A percentile compares a stretch with the other conserved stretches of the same genome.
These are phyloP conservation scores for Sporisorium exsertum DNA, from an alignment of 1,284 basidiomycete genomes.

Conservation along the genomic window DNA sequence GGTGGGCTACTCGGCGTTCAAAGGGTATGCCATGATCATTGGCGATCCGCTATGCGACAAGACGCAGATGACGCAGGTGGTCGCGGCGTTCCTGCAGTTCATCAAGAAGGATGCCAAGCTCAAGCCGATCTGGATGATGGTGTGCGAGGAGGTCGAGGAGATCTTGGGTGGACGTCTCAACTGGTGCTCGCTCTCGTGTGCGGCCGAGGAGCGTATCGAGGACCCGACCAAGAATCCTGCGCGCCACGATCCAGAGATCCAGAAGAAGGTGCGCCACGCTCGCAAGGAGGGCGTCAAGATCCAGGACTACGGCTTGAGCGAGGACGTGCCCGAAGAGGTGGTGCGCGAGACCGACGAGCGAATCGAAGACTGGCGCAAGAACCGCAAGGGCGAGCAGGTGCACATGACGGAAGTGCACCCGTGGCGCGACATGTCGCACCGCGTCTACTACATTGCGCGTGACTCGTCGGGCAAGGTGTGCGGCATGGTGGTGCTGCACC, in stretches of 20 bases:
- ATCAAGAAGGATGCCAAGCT: constrained; percentile 70
- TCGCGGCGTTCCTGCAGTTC: constrained; percentile 71
- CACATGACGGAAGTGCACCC: constrained; percentile 74
- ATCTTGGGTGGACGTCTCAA: constrained; percentile 72
- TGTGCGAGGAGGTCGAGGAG: constrained; percentile 72
- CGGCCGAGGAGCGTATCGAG: constrained; percentile 74
- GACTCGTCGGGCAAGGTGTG: constrained; percentile 71
- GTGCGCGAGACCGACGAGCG: constrained; percentile 70
- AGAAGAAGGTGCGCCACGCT: constrained; percentile 73
- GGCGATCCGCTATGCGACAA: constrained; percentile 74
- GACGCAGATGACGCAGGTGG: constrained; percentile 71
- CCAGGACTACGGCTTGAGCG: constrained; percentile 62
- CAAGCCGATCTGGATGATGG: constrained; percentile 74
- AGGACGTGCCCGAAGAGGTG: constrained; percentile 71
- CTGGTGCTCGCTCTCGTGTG: constrained; percentile 74
- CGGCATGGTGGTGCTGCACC: constrained; percentile 74
- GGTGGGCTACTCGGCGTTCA: constrained; percentile 71
- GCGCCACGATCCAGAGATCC: constrained; percentile 71
- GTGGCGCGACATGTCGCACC: constrained; percentile 74
- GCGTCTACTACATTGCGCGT: constrained; percentile 74
- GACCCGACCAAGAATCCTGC: constrained; percentile 71
- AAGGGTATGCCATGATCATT: constrained; percentile 72
- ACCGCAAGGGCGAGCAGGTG: constrained; percentile 74
- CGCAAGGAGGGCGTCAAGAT: constrained; percentile 73
- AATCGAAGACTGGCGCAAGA: constrained; percentile 73